phyloP scores from a whole-genome alignment of 768 basidiomycete species.

The Wakefieldia striispora region DNA sequence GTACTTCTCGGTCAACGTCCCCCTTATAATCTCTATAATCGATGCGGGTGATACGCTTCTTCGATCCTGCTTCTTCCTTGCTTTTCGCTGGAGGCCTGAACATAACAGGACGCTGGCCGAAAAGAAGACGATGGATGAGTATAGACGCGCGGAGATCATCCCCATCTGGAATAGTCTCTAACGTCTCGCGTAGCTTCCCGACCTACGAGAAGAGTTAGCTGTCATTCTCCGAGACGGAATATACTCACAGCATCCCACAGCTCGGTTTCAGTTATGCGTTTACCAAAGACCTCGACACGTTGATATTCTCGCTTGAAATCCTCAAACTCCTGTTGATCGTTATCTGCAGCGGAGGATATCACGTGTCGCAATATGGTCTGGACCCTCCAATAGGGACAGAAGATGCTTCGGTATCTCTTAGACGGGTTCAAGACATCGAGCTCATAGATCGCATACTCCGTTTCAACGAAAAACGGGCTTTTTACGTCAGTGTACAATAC shows the following conservation, averaged over 20 bases:
- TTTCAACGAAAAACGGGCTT: constrained; percentile 68
- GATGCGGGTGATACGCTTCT: not conserved
- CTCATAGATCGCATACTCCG: constrained; percentile 61
- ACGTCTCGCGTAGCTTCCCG: constrained; percentile 14
- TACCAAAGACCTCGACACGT: constrained; percentile 13
- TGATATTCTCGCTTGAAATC: constrained; percentile 38
- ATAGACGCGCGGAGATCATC: constrained; percentile 21
- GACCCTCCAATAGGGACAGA: constrained; percentile 48
- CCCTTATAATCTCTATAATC: constrained; percentile 25
- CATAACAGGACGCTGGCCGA: constrained; percentile 5
- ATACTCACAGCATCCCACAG: constrained; percentile 28
- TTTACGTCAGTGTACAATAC: not conserved
- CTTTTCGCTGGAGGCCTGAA: constrained; percentile 10
- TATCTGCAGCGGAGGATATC: constrained; percentile 25
- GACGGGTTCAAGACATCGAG: constrained; percentile 42
- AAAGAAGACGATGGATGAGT: constrained; percentile 20
- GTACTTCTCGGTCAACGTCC: constrained; percentile 55
- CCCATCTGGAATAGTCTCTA: constrained; percentile 22
- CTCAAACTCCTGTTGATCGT: constrained; percentile 30
- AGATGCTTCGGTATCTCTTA: constrained; percentile 39
- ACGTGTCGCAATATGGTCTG: constrained; percentile 52
- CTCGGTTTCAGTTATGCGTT: constrained; percentile 20
- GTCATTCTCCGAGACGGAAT: not conserved
- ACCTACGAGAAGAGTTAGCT: constrained; percentile 13
- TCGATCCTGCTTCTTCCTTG: not conserved